Evolutionary conservation across 116 monocot genomes (phyloP).

Genomic region (Zostera marina): DNA sequence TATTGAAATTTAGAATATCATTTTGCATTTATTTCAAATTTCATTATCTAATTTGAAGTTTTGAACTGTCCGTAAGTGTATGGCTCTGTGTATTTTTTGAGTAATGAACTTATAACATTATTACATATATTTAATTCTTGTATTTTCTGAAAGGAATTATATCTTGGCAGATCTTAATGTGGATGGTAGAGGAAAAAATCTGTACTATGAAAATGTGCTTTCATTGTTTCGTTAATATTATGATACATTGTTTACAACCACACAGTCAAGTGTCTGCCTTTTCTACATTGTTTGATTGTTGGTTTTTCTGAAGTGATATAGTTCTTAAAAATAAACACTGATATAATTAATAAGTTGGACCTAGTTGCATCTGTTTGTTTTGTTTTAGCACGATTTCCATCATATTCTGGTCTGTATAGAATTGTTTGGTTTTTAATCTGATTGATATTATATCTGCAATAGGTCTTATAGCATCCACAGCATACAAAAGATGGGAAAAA

Average conservation of each 20-base stretch:
- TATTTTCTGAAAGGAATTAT: no score
- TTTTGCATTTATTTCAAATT: background rate
- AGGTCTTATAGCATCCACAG: conserved; percentile 57
- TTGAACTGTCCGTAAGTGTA: background rate
- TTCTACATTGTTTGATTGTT: no score
- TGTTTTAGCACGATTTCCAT: background rate
- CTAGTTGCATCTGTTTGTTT: background rate
- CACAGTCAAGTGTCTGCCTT: no score
- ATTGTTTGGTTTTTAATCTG: background rate
- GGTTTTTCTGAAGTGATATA: no score
- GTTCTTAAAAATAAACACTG: background rate
- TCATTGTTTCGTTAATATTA: no score
- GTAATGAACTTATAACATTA: no score
- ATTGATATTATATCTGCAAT: conserved; percentile 7
- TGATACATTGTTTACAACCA: no score
- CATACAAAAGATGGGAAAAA: conserved; percentile 89
- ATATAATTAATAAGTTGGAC: background rate
- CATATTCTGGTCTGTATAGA: background rate
- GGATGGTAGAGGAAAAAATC: no score
- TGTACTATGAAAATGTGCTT: no score
- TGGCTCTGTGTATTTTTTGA: no score
- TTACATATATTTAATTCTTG: no score
- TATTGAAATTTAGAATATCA: background rate
- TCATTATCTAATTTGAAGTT: background rate
- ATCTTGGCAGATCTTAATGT: no score